phyloP scores from a whole-genome alignment of 164 flowering plant genomes.

The Liquidambar formosana region DNA sequence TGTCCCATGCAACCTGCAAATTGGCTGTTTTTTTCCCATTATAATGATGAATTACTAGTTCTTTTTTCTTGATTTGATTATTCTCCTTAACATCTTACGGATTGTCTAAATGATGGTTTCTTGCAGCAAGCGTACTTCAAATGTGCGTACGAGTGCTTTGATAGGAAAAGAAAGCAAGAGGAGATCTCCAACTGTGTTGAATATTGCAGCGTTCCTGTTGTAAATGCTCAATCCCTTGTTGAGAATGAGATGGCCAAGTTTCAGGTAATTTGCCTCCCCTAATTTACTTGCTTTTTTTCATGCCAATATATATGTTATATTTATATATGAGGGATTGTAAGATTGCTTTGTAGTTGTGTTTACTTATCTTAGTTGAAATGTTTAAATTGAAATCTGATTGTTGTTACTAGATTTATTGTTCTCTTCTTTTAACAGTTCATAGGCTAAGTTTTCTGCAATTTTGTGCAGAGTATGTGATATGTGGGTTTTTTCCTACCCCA shows the following conservation, averaged over 20 bases:
- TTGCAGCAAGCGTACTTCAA: slow-evolving; percentile 93
- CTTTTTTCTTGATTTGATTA: background rate
- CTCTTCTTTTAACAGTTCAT: background rate
- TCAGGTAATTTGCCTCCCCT: slow-evolving; percentile 53
- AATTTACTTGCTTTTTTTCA: background rate
- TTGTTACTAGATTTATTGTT: background rate
- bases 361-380: background rate
- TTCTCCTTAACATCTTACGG: background rate
- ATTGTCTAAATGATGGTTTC: background rate
- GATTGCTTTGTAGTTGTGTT: background rate
- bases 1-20: too few species aligned
- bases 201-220: slow-evolving; percentile 82
- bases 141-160: slow-evolving; percentile 96
- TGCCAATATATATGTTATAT: background rate
- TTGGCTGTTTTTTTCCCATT: background rate
- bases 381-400: background rate
- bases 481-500: too few species aligned
- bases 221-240: slow-evolving; percentile 66
- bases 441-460: background rate
- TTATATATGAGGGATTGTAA: background rate
- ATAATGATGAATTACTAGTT: too few species aligned
- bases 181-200: slow-evolving; percentile 86
- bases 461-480: background rate
- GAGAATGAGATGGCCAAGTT: slow-evolving; percentile 88
- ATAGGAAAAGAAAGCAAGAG: slow-evolving; percentile 66